These are phyloP conservation scores for Auricularia sp. DNA, from an alignment of 768 basidiomycete genomes.

Conservation along the genomic window DNA sequence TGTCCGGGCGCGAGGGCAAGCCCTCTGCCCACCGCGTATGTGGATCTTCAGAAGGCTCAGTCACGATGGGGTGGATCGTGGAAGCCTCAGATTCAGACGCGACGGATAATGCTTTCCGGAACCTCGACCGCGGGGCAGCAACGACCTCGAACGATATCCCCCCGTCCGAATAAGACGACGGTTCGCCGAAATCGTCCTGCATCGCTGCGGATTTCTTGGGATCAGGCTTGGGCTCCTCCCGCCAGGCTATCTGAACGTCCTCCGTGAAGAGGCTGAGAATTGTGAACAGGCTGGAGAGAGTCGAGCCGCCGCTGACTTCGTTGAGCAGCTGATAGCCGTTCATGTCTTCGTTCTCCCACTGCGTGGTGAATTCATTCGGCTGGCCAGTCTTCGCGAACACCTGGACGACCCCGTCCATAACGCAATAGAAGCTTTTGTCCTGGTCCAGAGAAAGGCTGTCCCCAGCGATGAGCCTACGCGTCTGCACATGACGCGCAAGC, in stretches of 20 bases:
- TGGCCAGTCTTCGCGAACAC: slow-evolving; percentile 72
- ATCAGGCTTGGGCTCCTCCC: slow-evolving; percentile 32
- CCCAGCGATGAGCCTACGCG: slow-evolving; percentile 87
- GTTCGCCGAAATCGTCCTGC: slow-evolving; percentile 48
- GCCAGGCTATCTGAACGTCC: slow-evolving; percentile 86
- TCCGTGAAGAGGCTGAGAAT: slow-evolving; percentile 96
- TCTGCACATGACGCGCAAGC: slow-evolving; percentile 91
- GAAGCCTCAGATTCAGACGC: background rate
- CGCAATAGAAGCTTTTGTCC: slow-evolving; percentile 95
- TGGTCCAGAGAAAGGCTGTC: slow-evolving; percentile 86
- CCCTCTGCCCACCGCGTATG: background rate
- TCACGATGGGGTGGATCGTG: background rate
- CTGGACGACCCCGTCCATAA: slow-evolving; percentile 95
- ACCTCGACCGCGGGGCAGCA: background rate
- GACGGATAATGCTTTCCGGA: background rate
- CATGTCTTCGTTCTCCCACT: slow-evolving; percentile 77
- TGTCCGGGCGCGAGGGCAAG: background rate
- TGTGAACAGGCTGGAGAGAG: slow-evolving; percentile 90
- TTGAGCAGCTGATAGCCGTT: slow-evolving; percentile 95
- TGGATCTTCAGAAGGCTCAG: background rate
- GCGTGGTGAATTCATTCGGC: slow-evolving; percentile 34
- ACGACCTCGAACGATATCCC: slow-evolving; percentile 4
- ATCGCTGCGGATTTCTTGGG: background rate
- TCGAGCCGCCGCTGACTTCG: slow-evolving; percentile 92
- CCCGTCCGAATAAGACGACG: slow-evolving; percentile 36